These are phyloP conservation scores for Xylaria nigripes DNA, from an alignment of 495 filamentous ascomycete species.

Conservation along the genomic window DNA sequence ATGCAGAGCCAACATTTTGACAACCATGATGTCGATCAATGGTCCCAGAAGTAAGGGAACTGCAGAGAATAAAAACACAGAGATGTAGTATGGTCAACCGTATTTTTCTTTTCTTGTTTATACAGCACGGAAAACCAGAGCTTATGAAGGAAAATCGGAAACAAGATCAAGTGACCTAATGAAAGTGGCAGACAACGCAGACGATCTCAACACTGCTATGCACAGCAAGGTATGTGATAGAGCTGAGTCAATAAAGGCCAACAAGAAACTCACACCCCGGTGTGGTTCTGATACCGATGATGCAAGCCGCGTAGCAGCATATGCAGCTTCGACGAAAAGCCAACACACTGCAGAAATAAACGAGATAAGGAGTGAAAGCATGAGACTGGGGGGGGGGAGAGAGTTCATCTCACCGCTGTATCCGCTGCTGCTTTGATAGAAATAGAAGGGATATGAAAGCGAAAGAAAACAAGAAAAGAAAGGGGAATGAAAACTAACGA, in stretches of 20 bases:
- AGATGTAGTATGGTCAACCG: neutral
- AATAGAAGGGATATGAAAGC: neutral
- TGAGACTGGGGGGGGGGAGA: neutral
- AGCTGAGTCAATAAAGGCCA: neutral
- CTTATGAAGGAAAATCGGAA: neutral
- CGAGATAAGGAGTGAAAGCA: neutral
- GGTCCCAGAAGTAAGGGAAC: neutral
- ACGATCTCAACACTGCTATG: neutral
- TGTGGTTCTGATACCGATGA: conserved; percentile 3
- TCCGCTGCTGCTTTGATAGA: conserved; percentile 10
- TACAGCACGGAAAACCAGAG: neutral
- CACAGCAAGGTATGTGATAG: neutral
- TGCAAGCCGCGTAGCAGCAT: conserved; percentile 11
- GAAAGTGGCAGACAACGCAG: neutral
- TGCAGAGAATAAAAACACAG: neutral
- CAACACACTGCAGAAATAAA: conserved; percentile 5
- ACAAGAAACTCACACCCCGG: conserved; percentile 1
- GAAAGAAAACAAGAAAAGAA: conserved; percentile 25
- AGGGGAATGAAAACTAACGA: conserved; percentile 17
- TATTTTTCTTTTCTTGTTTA: neutral
- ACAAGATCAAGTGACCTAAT: neutral
- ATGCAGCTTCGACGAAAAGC: conserved; percentile 5
- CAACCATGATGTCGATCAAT: conserved; percentile 12
- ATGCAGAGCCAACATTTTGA: conserved; percentile 32
- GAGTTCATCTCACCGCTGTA: neutral